These are phyloP conservation scores for Xylariales sp. DNA, from an alignment of 2,329 filamentous ascomycete genomes.

Conservation along the genomic window DNA sequence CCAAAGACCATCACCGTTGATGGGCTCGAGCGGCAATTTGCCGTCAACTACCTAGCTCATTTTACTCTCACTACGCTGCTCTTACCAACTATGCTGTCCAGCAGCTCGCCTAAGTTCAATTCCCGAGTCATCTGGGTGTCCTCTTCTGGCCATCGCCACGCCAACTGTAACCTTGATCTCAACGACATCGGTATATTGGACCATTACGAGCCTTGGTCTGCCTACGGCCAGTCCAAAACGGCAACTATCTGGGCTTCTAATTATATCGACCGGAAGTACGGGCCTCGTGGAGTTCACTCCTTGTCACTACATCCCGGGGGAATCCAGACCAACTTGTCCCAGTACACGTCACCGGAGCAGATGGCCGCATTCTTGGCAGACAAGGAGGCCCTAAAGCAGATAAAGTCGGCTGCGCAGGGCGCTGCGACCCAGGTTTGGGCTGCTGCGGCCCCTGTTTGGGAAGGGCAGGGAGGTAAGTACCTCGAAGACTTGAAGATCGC, in stretches of 20 bases:
- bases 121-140: conserved; percentile 59
- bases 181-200: conserved; percentile 54
- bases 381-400: conserved; percentile 2
- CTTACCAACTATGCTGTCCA: conserved; percentile 54
- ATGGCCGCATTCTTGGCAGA: conserved; percentile 22
- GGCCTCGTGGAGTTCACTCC: conserved; percentile 53
- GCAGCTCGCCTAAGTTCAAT: conserved; percentile 51
- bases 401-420: conserved; percentile 55
- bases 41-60: conserved; percentile 61
- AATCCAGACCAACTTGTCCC: conserved; percentile 50
- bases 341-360: conserved; percentile 34
- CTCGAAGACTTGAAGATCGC: conserved; percentile 56
- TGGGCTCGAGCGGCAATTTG: conserved; percentile 62
- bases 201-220: conserved; percentile 49
- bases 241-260: conserved; percentile 60
- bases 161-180: not conserved
- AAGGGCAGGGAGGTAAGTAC: conserved; percentile 60
- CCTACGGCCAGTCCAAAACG: conserved; percentile 58
- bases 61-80: conserved; percentile 64
- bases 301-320: conserved; percentile 57
- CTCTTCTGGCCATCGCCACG: conserved; percentile 54
- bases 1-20: conserved; percentile 50
- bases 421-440: conserved; percentile 61
- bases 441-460: conserved; percentile 55
- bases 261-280: conserved; percentile 58